Base-by-base conservation (phyloP, 352 stramenopile genomes). In the Globisporangium cylindrosporum region DNA sequence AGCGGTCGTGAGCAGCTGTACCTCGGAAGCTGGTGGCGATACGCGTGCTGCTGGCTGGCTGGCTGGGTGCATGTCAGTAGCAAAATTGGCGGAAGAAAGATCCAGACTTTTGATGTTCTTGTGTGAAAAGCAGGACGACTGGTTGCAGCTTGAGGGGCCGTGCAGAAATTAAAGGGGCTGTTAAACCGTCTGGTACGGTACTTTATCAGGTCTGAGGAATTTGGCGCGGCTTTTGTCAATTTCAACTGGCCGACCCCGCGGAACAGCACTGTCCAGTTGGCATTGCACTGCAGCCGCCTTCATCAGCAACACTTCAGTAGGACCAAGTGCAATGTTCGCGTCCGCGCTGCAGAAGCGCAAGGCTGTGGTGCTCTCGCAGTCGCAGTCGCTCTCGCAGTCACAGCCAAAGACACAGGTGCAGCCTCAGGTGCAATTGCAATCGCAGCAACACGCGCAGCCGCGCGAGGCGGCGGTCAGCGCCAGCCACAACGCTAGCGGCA, bases 271-370 rank as follows among this genome's bases (percentile, higher is more conserved):
- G 36, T 43, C 36, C 36, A 43, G 14, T 43, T 43, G 27, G 27
- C 27, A 32, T 43, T 24, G 20, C 20, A 27, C 2, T 25, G 5
- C 49, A 27, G 49, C 1, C 49, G 18, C 12, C 20, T 10, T 12
- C 20, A 24, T 25, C 49, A 27, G 8, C 49, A 56, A 12, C 25
- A 46, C 25, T 3, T 32, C n/a, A 32, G 22, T n/a, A 4, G 34
- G 24, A 51, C 5, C 6, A 29, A 8, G 3, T 3, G 38, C n/a
- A 10, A 64, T 64, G 59, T 64, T 64, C 34, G 59, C 59, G 20
- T 64, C 59, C 7, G 59, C 59, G 4, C 24, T 64, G 38, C 59
- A 64, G 59, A 64, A 64, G 59, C 59, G 59, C 59, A 64, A 64
- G 36, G 59, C 59, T 1, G 32, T 49, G 27, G 32, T 49, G 57